Conservation (phyloP, 2,329 filamentous ascomycete species). For the Verticillium nubilum region DNA sequence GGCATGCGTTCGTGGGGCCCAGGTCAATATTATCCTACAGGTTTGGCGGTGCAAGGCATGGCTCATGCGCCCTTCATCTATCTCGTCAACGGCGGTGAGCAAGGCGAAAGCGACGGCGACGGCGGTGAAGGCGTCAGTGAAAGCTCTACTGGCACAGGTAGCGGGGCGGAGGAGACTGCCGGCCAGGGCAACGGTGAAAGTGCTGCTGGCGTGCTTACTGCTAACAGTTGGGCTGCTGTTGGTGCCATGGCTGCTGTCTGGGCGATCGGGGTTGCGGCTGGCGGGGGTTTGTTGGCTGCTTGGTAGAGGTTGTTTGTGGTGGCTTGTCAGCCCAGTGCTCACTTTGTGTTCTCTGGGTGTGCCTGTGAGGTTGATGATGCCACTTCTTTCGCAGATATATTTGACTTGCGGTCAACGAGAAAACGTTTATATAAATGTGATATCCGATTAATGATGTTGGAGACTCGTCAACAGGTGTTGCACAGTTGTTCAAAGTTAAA, state of each 20-base stretch:
- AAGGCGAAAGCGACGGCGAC: not conserved
- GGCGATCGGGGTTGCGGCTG: not conserved
- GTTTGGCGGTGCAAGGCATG: not conserved
- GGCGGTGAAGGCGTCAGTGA: not conserved
- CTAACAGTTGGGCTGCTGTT: not conserved
- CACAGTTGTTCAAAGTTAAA: too few species aligned
- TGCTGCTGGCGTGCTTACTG: not conserved
- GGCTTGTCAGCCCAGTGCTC: too few species aligned
- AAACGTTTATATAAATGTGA: too few species aligned
- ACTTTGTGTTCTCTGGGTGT: too few species aligned
- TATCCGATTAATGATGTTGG: too few species aligned
- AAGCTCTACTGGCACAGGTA: too few species aligned
- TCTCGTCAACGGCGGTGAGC: not conserved
- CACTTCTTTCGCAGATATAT: too few species aligned
- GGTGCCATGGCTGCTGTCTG: not conserved
- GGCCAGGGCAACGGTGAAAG: not conserved
- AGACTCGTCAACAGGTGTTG: too few species aligned
- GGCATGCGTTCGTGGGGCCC: too few species aligned
- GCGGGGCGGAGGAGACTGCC: not conserved
- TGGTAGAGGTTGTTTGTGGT: too few species aligned
- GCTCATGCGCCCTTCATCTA: not conserved
- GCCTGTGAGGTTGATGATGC: too few species aligned
- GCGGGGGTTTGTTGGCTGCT: not conserved
- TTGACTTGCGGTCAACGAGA: too few species aligned
- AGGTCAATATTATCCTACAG: not conserved